Conservation (phyloP, 208 protist genomes). For the Strigomonas culicis region DNA sequence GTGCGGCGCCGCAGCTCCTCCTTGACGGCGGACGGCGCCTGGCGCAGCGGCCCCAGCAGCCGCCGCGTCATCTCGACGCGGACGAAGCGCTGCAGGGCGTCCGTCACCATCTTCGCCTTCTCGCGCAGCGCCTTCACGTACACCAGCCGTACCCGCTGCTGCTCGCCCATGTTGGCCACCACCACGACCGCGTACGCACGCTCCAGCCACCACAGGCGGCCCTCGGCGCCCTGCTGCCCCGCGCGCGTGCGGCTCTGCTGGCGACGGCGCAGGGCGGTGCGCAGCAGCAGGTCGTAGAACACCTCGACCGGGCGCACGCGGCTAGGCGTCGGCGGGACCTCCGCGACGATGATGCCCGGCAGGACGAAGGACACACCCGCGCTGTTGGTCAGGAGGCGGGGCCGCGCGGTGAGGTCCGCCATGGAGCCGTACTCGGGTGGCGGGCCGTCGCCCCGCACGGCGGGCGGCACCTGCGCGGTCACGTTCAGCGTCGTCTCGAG, state of each 20-base stretch:
- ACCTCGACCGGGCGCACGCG: not conserved
- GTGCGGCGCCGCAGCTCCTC: slow-evolving; percentile 13
- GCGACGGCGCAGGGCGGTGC: not conserved
- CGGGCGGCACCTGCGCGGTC: not conserved
- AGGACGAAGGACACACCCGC: slow-evolving; percentile 7
- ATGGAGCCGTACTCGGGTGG: not conserved
- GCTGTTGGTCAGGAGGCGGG: not conserved
- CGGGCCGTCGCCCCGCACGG: not conserved
- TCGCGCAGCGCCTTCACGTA: slow-evolving; percentile 27
- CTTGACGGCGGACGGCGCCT: slow-evolving; percentile 3
- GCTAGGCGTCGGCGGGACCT: not conserved
- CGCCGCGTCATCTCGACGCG: not conserved
- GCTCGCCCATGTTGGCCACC: slow-evolving; percentile 18
- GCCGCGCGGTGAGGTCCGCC: not conserved
- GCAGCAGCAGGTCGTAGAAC: not conserved
- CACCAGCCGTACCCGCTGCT: slow-evolving; percentile 33
- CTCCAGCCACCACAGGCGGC: slow-evolving; percentile 24
- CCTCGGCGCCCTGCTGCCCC: not conserved
- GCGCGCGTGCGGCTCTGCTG: not conserved
- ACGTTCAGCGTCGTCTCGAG: not conserved
- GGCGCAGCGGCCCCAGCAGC: not conserved
- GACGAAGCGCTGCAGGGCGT: slow-evolving; percentile 7
- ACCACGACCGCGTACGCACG: slow-evolving; percentile 20
- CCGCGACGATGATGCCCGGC: slow-evolving; percentile 17
- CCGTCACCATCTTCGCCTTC: slow-evolving; percentile 6